These are phyloP conservation scores for Apiotrichum gracile DNA, from an alignment of 1,284 basidiomycete species.

Conservation along the genomic window DNA sequence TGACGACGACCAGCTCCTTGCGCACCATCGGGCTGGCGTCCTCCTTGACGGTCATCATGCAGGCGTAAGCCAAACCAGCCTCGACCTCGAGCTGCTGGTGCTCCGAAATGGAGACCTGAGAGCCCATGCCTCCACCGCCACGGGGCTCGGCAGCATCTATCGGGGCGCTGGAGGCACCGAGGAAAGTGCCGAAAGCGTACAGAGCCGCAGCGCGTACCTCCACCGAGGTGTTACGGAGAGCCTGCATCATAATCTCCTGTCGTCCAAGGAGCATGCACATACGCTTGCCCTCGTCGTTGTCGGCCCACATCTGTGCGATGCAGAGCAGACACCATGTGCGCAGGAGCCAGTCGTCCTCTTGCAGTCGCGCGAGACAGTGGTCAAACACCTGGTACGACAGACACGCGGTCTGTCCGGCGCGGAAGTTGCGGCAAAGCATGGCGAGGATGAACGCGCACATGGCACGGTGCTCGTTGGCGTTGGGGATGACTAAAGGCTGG, in stretches of 20 bases:
- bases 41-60: constrained; percentile 67
- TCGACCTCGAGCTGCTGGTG: constrained; percentile 61
- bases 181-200: constrained; percentile 87
- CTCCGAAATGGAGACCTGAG: constrained; percentile 69
- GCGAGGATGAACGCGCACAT: constrained; percentile 98
- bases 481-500: constrained; percentile 62
- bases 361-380: constrained; percentile 73
- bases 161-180: constrained; percentile 70
- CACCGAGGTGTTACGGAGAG: constrained; percentile 81
- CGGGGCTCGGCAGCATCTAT: constrained; percentile 59
- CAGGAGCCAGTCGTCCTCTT: constrained; percentile 82
- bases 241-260: constrained; percentile 76
- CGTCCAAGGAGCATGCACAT: constrained; percentile 68
- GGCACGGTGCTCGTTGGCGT: constrained; percentile 91
- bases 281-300: constrained; percentile 86
- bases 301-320: constrained; percentile 88
- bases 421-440: constrained; percentile 84
- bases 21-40: constrained; percentile 95
- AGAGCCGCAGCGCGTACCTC: constrained; percentile 89
- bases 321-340: constrained; percentile 93
- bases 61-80: constrained; percentile 53
- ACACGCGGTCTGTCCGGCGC: constrained; percentile 79
- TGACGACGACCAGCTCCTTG: constrained; percentile 86
- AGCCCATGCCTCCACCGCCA: constrained; percentile 80
- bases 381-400: constrained; percentile 82